These are phyloP conservation scores for Phytophthora ramorum DNA, from an alignment of 352 stramenopile species.

Conservation along the genomic window DNA sequence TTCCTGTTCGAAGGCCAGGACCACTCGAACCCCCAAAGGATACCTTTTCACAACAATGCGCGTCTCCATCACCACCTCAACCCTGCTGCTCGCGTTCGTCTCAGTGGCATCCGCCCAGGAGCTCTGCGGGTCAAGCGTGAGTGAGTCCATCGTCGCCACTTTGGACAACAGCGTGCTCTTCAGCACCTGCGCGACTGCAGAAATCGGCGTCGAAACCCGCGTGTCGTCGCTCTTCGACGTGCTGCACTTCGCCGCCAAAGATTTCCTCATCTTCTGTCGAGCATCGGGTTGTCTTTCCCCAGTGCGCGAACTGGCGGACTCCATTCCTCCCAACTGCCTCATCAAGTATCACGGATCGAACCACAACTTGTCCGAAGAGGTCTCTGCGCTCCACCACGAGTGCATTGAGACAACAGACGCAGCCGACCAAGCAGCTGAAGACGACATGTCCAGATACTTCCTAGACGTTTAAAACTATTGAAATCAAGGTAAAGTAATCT, in stretches of 20 bases:
- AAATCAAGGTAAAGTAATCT: neutral
- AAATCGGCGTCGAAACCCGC: slow-evolving; percentile 45
- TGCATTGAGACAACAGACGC: slow-evolving; percentile 16
- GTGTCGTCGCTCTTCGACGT: slow-evolving; percentile 52
- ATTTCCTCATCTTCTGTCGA: slow-evolving; percentile 32
- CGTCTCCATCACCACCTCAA: neutral
- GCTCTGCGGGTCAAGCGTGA: slow-evolving; percentile 39
- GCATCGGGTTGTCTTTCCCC: slow-evolving; percentile 20
- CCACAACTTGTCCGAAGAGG: slow-evolving; percentile 32
- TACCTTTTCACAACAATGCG: slow-evolving; percentile 9
- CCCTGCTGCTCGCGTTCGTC: neutral
- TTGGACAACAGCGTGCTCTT: slow-evolving; percentile 51
- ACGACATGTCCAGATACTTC: slow-evolving; percentile 29
- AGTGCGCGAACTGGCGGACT: slow-evolving; percentile 12
- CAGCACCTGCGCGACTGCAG: slow-evolving; percentile 40
- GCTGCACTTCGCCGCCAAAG: slow-evolving; percentile 37
- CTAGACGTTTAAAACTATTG: slow-evolving; percentile 13
- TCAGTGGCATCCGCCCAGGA: slow-evolving; percentile 10
- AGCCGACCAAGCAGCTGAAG: neutral
- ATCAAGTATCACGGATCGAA: slow-evolving; percentile 31
- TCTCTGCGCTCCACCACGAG: slow-evolving; percentile 20
- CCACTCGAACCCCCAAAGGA: neutral
- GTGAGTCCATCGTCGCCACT: slow-evolving; percentile 34
- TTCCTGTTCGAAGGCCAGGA: slow-evolving; percentile 24
- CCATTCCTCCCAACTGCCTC: slow-evolving; percentile 31